phyloP scores from a whole-genome alignment of 2,329 filamentous ascomycete species.

The Penicillium sp. region DNA sequence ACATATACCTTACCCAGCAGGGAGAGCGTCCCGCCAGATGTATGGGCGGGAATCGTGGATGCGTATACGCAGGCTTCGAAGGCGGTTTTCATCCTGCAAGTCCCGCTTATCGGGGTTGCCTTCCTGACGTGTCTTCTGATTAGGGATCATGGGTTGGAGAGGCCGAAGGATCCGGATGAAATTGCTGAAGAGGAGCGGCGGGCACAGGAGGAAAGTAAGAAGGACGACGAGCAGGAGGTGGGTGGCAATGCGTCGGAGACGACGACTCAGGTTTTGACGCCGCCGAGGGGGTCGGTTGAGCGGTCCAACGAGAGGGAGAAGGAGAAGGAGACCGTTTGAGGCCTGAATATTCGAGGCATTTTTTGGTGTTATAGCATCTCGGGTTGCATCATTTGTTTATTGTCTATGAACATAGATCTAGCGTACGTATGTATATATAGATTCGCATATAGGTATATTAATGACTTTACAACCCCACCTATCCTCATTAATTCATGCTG shows the following conservation, averaged over 20 bases:
- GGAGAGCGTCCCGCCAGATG: slow-evolving; percentile 34
- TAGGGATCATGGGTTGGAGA: slow-evolving; percentile 54
- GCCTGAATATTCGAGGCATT: neutral
- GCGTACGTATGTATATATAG: neutral
- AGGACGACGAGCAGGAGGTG: slow-evolving; percentile 32
- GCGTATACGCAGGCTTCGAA: slow-evolving; percentile 60
- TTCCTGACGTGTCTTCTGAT: slow-evolving; percentile 58
- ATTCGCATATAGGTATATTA: no score
- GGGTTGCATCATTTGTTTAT: neutral
- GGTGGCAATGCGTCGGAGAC: neutral
- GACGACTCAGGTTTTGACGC: slow-evolving; percentile 2
- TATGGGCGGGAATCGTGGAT: slow-evolving; percentile 49
- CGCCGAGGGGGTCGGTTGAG: neutral
- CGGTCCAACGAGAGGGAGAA: neutral
- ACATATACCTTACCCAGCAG: slow-evolving; percentile 43
- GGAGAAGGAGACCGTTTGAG: neutral
- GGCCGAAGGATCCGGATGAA: slow-evolving; percentile 36
- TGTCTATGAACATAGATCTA: neutral
- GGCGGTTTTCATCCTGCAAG: slow-evolving; percentile 62
- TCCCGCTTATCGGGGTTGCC: slow-evolving; percentile 58
- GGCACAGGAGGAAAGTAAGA: slow-evolving; percentile 19
- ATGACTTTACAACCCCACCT: no score
- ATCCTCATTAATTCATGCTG: no score
- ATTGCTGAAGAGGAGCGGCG: slow-evolving; percentile 30
- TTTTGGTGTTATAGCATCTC: neutral